A percentile compares a stretch with the other conserved stretches of the same genome.
phyloP scores from a whole-genome alignment of 2,329 filamentous ascomycete genomes.

The Xylariaceae sp. region DNA sequence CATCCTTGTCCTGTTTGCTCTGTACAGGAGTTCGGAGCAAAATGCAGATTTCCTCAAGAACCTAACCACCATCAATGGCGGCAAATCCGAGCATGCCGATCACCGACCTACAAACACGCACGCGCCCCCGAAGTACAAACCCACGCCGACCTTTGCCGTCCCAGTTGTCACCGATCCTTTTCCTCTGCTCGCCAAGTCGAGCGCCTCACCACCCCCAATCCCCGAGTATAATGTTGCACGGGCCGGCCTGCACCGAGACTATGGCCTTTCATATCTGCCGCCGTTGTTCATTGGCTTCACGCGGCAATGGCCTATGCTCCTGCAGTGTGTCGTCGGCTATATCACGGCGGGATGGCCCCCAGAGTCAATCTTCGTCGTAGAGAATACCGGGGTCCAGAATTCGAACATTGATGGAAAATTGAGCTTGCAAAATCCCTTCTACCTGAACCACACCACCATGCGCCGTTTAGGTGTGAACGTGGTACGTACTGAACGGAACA shows the following conservation, averaged over 20 bases:
- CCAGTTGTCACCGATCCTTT: constrained; percentile 21
- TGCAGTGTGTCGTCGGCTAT: constrained; percentile 43
- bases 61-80: constrained; percentile 17
- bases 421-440: constrained; percentile 42
- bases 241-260: constrained; percentile 29
- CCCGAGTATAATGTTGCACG: constrained; percentile 31
- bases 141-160: constrained; percentile 16
- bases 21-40: constrained; percentile 14
- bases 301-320: constrained; percentile 41
- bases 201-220: constrained; percentile 25
- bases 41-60: constrained; percentile 15
- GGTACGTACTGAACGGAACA: constrained; percentile 28
- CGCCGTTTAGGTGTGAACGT: constrained; percentile 33
- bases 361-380: constrained; percentile 42
- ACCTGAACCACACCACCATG: constrained; percentile 39
- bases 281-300: constrained; percentile 47
- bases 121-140: constrained; percentile 24
- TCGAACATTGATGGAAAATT: constrained; percentile 35
- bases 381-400: constrained; percentile 44
- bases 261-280: constrained; percentile 27
- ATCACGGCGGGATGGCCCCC: constrained; percentile 45
- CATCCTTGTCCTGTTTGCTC: constrained; percentile 12
- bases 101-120: constrained; percentile 19
- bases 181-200: constrained; percentile 19
- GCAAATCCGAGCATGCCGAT: constrained; percentile 5